Percentiles rank a stretch among this genome's conserved stretches.
Conservation (phyloP, 495 filamentous ascomycete species). For the Aspergillus leporis region DNA sequence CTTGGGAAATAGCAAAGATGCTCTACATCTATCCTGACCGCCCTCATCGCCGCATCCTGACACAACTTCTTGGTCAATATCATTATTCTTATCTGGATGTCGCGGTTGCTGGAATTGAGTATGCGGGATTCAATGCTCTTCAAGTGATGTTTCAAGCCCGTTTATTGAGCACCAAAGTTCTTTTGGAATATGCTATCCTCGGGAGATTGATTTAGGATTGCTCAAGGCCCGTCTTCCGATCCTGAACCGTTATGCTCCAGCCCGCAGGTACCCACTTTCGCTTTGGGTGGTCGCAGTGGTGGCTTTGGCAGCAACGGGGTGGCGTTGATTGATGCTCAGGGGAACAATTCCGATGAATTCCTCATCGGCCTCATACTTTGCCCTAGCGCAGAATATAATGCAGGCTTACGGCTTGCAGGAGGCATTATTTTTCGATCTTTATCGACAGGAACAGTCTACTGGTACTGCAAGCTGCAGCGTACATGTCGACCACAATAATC, state of each 20-base stretch:
- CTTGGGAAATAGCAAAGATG: conserved; percentile 49
- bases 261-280: not conserved
- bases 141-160: conserved; percentile 53
- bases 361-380: no score
- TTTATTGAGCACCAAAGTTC: conserved; percentile 55
- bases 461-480: no score
- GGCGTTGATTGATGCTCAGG: no score
- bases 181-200: conserved; percentile 54
- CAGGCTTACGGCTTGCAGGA: no score
- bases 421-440: no score
- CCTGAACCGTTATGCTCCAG: not conserved
- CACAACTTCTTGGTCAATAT: conserved; percentile 52
- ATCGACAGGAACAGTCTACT: no score
- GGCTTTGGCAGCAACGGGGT: no score
- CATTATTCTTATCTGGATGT: conserved; percentile 51
- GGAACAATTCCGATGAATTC: no score
- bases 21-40: conserved; percentile 37
- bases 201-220: conserved; percentile 46
- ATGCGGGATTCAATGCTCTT: conserved; percentile 46
- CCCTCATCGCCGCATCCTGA: conserved; percentile 33
- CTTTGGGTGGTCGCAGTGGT: no score
- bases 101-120: conserved; percentile 47
- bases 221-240: conserved; percentile 15
- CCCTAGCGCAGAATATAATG: no score
- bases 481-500: no score